Percentiles rank a stretch among this genome's conserved stretches.
Evolutionary conservation across 192 early-diverging fungal species (phyloP).

Genomic region (Lobulomyces angularis): DNA sequence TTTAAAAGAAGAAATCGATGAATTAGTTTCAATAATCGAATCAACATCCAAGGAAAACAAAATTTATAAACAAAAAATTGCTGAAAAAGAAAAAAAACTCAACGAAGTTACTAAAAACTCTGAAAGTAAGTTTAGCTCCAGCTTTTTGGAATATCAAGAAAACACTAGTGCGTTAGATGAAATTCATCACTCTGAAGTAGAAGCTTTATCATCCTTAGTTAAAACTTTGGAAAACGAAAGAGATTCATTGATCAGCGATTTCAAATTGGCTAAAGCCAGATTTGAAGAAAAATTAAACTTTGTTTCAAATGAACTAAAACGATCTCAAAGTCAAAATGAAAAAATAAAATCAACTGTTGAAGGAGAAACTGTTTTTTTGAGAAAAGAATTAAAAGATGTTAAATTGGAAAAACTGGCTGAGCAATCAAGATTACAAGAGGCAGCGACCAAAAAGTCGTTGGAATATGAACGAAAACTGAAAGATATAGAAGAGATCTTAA

Average conservation of each 20-base stretch:
- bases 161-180: conserved; percentile 17
- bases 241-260: conserved; percentile 15
- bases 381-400: too few species aligned
- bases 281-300: too few species aligned
- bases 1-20: conserved; percentile 24
- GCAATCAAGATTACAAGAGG: too few species aligned
- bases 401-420: too few species aligned
- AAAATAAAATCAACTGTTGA: background rate
- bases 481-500: too few species aligned
- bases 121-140: conserved; percentile 14
- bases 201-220: conserved; percentile 21
- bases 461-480: too few species aligned
- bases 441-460: too few species aligned
- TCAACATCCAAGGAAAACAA: conserved; percentile 12
- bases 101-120: conserved; percentile 1
- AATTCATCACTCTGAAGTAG: conserved; percentile 19
- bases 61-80: conserved; percentile 2
- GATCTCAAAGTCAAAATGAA: background rate
- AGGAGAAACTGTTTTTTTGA: too few species aligned
- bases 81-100: conserved; percentile 6
- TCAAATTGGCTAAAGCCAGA: conserved; percentile 9
- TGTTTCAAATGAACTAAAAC: background rate
- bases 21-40: conserved; percentile 18
- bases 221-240: conserved; percentile 21
- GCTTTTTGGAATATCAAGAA: conserved; percentile 29